Base-by-base conservation (phyloP, 495 filamentous ascomycete genomes). In the Podospora pseudocomata region DNA sequence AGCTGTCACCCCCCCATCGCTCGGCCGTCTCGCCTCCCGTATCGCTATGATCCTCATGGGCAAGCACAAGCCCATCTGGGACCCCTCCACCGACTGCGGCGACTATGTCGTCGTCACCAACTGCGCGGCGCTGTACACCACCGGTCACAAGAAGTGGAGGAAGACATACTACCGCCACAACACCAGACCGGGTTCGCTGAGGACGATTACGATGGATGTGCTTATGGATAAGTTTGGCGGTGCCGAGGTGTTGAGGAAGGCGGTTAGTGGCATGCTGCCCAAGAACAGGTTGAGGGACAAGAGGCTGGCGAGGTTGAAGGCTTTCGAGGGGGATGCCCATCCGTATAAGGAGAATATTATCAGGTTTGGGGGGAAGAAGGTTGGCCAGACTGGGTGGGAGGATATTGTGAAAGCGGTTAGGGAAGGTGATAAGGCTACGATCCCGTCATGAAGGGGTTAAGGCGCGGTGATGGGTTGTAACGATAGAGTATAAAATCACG, bases 61-160 rank as follows among this genome's bases (percentile, higher is more conserved):
- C 80, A 99, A 99, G 85, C 90, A 98, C 86, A 99, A 99, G 81
- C 95, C 95, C 16, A 98, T 97, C 82, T 99, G 89, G 81, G 92
- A 98, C 79, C 96, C 92, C 20, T 87, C 90, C 68, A 97, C 95
- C 65, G 95, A 99, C 85, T 98, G 96, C 86, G 95, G 95, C 67
- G 95, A 99, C 87, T 99, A 99, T 79, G 94, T 99, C 5, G 95
- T 99, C 0, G 94, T 94, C 5, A 90, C 90, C 34, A 88, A 91
- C 73, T 99, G 95, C 84, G 86, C 89, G 64, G 89, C 92, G 67
- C 85, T 99, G 53, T 88, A 91, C 80, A 90, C 88, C 20, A 97
- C 96, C 39, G 95, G 95, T 71, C 91, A 90, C 80, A 99, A 99
- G 84, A 89, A 87, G 72, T 87, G 86, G 76, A 92, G 96, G 83